These are phyloP conservation scores for Clonostachys chloroleuca DNA, from an alignment of 2,329 filamentous ascomycete genomes.

Conservation along the genomic window DNA sequence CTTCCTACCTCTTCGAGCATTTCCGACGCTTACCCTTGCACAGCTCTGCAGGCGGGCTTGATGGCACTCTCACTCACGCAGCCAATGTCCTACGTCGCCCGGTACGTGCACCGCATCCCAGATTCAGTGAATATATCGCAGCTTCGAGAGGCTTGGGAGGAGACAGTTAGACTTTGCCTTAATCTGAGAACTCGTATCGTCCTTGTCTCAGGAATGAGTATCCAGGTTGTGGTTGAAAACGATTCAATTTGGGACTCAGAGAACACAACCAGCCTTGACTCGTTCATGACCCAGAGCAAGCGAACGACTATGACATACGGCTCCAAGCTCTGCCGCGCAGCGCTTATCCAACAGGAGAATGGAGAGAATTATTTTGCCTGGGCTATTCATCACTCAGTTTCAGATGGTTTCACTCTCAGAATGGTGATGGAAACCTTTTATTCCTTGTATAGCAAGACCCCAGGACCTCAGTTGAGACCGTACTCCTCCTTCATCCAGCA, in stretches of 20 bases:
- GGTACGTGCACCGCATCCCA: slow-evolving; percentile 7
- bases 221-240: slow-evolving; percentile 7
- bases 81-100: slow-evolving; percentile 8
- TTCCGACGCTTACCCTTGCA: slow-evolving; percentile 44
- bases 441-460: not conserved
- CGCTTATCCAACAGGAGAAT: not conserved
- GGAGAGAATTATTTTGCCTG: slow-evolving; percentile 9
- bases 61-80: slow-evolving; percentile 34
- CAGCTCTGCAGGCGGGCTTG: slow-evolving; percentile 41
- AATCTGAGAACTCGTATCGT: slow-evolving; percentile 11
- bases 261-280: not conserved
- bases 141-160: slow-evolving; percentile 10
- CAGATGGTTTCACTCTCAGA: slow-evolving; percentile 14
- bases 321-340: not conserved
- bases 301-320: slow-evolving; percentile 7
- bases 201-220: slow-evolving; percentile 2
- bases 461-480: not conserved
- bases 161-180: slow-evolving; percentile 3
- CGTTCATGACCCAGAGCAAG: slow-evolving; percentile 10
- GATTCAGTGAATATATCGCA: slow-evolving; percentile 1
- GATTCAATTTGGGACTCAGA: not conserved
- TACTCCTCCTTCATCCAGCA: slow-evolving; percentile 37
- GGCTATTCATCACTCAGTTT: slow-evolving; percentile 16
- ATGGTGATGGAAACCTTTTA: slow-evolving; percentile 3
- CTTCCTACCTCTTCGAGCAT: slow-evolving; percentile 7